Conservation (phyloP, 192 early-diverging fungal species). For the Mortierella claussenii region DNA sequence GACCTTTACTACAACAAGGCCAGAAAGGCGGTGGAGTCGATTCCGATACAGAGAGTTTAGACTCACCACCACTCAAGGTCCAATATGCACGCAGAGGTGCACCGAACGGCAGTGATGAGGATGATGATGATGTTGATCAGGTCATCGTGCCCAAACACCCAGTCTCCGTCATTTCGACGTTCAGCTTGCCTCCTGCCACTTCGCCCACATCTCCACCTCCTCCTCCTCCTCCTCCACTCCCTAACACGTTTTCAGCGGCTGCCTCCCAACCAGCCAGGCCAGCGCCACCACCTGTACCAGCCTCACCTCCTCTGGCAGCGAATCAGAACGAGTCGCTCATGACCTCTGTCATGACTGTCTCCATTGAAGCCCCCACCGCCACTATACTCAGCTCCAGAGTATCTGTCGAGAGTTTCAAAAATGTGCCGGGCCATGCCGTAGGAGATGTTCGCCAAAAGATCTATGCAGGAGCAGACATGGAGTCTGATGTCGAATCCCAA, state of each 20-base stretch:
- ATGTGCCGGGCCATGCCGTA: conserved; percentile 24
- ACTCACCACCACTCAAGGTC: conserved; percentile 47
- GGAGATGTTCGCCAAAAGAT: conserved; percentile 3
- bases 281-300: conserved; percentile 26
- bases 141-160: conserved; percentile 32
- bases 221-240: conserved; percentile 21
- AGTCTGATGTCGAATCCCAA: conserved; percentile 35
- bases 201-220: conserved; percentile 19
- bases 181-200: conserved; percentile 34
- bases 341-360: conserved; percentile 39
- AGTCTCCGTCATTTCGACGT: conserved; percentile 41
- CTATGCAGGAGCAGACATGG: conserved; percentile 27
- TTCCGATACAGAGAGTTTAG: conserved; percentile 26
- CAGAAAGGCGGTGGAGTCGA: conserved; percentile 2
- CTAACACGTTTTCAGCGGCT: neutral
- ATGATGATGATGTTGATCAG: conserved; percentile 16
- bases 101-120: conserved; percentile 3
- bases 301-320: conserved; percentile 18
- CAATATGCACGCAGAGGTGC: conserved; percentile 33
- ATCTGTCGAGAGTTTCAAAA: conserved; percentile 44
- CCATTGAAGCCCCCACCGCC: conserved; percentile 42
- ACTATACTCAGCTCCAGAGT: conserved; percentile 35
- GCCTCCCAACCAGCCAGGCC: neutral
- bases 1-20: neutral
- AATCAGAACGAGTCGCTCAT: conserved; percentile 15